Base-by-base conservation (phyloP, 441 rosid genomes). In the Gossypium lobatum region DNA sequence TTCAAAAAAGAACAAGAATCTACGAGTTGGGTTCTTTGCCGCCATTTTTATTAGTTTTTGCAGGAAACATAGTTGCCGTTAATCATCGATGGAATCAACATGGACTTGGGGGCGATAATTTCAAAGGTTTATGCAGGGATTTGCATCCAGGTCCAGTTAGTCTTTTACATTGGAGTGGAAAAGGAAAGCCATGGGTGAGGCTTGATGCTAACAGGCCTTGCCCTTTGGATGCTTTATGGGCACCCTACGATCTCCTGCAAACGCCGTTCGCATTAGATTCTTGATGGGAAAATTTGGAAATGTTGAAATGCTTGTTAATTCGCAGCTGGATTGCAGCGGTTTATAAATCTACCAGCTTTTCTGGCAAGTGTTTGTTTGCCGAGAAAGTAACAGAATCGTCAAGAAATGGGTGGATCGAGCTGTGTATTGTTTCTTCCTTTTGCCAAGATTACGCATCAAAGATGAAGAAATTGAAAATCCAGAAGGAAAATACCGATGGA, bases 131-230 rank as follows among this genome's bases (percentile, higher is more conserved):
- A 0, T 94, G 98, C n/a, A 65, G 97, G 64, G 88, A 92, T 70
- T 71, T 94, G 81, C 98, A 94, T 75, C 95, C 95, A 0, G 98
- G 98, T 18, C 96, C 95, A 34, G 98, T 90, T 6, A 94, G 98
- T 73, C 74, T 94, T 1, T 75, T 94, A 77, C 98, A 92, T 78
- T 94, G 98, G 98, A 94, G 98, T 66, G 98, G 98, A 42, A 94
- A 94, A 86, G 98, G 98, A 71, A 94, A 94, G 88, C 98, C 98
- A 0, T 94, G 98, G 98, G 93, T 82, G 52, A 75, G 98, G 20
- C 88, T 94, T 0, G 98, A 92, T 45, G 64, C 64, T 25, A 59
- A 59, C 6, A 59, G 37, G 17, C 64, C 64, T 25, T 25, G 39
- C 18, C 64, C 98, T 5, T 70, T 94, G 77, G 98, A 94, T 42